These are phyloP conservation scores for Senna tora DNA, from an alignment of 306 rosid species.

Conservation along the genomic window DNA sequence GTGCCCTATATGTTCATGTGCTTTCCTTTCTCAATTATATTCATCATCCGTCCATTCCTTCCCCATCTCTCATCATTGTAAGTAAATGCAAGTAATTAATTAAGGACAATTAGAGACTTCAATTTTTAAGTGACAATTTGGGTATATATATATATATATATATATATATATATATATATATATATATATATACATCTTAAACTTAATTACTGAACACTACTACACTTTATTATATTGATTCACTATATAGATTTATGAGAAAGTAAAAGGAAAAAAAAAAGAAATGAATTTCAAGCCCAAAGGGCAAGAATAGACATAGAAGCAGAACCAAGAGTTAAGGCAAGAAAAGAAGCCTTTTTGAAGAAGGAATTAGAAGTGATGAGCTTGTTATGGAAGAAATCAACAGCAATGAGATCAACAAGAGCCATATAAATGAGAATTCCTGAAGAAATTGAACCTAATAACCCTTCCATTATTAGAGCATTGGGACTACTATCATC, in stretches of 20 bases:
- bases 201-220: background rate
- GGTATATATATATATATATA: background rate
- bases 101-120: background rate
- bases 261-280: slow-evolving; percentile 16
- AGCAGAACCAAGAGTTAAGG: slow-evolving; percentile 79
- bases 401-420: slow-evolving; percentile 84
- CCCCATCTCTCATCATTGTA: background rate
- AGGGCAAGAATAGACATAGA: slow-evolving; percentile 87
- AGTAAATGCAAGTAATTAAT: background rate
- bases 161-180: no score
- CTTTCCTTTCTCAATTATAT: background rate
- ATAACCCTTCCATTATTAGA: slow-evolving; percentile 79
- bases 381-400: slow-evolving; percentile 94
- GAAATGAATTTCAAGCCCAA: slow-evolving; percentile 64
- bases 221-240: background rate
- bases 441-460: slow-evolving; percentile 89
- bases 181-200: slow-evolving; percentile 22
- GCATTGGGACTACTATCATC: slow-evolving; percentile 86
- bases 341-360: slow-evolving; percentile 68
- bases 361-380: slow-evolving; percentile 56
- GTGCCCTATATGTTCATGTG: background rate
- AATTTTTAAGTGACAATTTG: background rate
- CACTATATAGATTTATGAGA: background rate
- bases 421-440: slow-evolving; percentile 93
- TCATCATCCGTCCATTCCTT: background rate